Evolutionary conservation across 305 asterid species (phyloP).

Genomic region (Striga hermonthica): DNA sequence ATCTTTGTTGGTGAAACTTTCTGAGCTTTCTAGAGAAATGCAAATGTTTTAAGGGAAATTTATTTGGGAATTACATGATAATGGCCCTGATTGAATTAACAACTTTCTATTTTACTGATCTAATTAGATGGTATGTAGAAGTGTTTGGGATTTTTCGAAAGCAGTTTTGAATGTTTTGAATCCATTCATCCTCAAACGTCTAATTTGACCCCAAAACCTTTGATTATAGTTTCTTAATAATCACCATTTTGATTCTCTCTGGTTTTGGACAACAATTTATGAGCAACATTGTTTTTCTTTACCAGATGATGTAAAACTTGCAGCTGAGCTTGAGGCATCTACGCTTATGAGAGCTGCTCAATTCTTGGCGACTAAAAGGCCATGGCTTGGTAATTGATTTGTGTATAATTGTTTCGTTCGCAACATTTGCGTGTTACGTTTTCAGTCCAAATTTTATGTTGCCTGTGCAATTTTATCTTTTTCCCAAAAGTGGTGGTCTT

Average conservation of each 20-base stretch:
- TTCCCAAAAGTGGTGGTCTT: neutral
- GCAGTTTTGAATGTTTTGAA: too few species aligned
- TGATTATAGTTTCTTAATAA: neutral
- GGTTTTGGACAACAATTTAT: neutral
- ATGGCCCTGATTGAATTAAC: too few species aligned
- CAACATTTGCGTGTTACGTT: neutral
- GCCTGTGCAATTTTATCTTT: neutral
- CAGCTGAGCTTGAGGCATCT: slow-evolving; percentile 69
- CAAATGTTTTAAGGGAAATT: neutral
- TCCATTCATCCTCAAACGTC: too few species aligned
- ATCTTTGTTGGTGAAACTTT: neutral
- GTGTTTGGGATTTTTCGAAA: too few species aligned
- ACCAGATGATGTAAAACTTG: slow-evolving; percentile 59
- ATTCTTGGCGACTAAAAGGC: slow-evolving; percentile 71
- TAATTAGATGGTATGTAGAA: too few species aligned
- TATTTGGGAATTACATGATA: neutral
- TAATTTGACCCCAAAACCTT: too few species aligned
- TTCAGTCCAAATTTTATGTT: neutral
- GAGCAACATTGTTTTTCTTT: slow-evolving; percentile 15
- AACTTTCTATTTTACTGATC: too few species aligned
- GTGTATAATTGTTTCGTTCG: neutral
- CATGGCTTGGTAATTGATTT: slow-evolving; percentile 77
- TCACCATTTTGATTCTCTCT: neutral
- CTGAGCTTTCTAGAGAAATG: neutral
- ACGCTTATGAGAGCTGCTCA: slow-evolving; percentile 65